Evolutionary conservation across 768 basidiomycete species (phyloP).

Genomic region (Candolleomyces aberdarensis): DNA sequence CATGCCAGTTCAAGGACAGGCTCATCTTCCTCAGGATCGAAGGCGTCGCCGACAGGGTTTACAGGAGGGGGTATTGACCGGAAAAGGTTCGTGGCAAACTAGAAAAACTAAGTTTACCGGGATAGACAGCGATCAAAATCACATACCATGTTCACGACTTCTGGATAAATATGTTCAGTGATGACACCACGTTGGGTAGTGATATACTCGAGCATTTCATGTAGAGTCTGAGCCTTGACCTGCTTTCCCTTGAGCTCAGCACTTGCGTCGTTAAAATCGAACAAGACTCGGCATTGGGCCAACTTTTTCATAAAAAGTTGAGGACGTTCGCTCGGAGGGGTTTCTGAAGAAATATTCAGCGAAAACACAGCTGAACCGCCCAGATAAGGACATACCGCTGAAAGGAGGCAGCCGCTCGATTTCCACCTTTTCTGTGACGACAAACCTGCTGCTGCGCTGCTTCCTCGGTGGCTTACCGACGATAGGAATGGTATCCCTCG

Average conservation of each 20-base stretch:
- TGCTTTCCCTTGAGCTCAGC: slow-evolving; percentile 96
- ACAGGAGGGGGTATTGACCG: slow-evolving; percentile 99
- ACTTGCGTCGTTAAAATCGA: slow-evolving; percentile 98
- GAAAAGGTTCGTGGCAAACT: slow-evolving; percentile 99
- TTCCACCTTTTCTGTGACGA: slow-evolving; percentile 94
- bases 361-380: slow-evolving; percentile 1
- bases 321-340: slow-evolving; percentile 80
- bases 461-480: slow-evolving; percentile 96
- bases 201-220: slow-evolving; percentile 99
- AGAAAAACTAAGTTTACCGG: slow-evolving; percentile 10
- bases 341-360: slow-evolving; percentile 54
- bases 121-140: slow-evolving; percentile 8
- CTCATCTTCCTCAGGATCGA: slow-evolving; percentile 99
- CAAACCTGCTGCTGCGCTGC: slow-evolving; percentile 95
- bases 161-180: slow-evolving; percentile 96
- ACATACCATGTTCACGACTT: slow-evolving; percentile 96
- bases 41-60: slow-evolving; percentile 97
- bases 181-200: slow-evolving; percentile 95
- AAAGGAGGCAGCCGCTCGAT: slow-evolving; percentile 93
- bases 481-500: slow-evolving; percentile 96
- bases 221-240: slow-evolving; percentile 95
- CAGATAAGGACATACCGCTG: slow-evolving; percentile 52
- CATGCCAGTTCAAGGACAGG: slow-evolving; percentile 98
- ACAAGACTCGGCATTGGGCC: slow-evolving; percentile 93
- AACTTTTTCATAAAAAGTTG: slow-evolving; percentile 93